Base-by-base conservation (phyloP, 2,329 filamentous ascomycete species). In the Colletotrichum higginsianum region DNA sequence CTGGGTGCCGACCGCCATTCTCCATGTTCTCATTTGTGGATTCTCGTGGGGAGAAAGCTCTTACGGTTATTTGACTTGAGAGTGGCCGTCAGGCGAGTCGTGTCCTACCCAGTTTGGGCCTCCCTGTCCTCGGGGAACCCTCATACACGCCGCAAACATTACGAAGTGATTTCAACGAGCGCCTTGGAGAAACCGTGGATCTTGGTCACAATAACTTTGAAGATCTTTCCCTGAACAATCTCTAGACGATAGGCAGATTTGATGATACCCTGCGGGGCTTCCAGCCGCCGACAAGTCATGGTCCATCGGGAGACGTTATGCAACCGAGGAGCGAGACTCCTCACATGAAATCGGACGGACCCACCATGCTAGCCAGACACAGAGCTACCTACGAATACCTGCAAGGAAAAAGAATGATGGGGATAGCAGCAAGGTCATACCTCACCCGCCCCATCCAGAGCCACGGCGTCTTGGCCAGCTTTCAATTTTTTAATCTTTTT, bases 1-100 rank as follows among this genome's bases (percentile, higher is more conserved):
- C 63, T 52, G 40, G 52, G n/a, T 16, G 47, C 44, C 65, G 63
- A 80, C 75, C 74, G 77, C 78, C 77, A 76, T 74, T 68, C 38
- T 57, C 42, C n/a, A 44, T 21, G 26, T 44, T 53, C 15, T 47
- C 26, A 66, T 72, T 73, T 49, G 69, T 62, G 68, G 55, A 65
- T 61, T 65, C 15, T 40, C 16, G 18, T 35, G 9, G 30, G 30
- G 57, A 21, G 47, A 38, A 7, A 18, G 6, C 7, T 23, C 35
- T 30, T 23, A 26, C 67, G 40, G 42, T 67, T 50, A 23, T 52
- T 42, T 23, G 23, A 55, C 52, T 47, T 40, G n/a, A 63, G 18
- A 42, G 23, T 26, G 47, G 35, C 21, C 18, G n/a, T 15, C 40
- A 42, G 15, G 46, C 46, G 46, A 30, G 40, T 16, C 44, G 47